phyloP scores from a whole-genome alignment of 129 eudicot genomes.

The Kitagawia praeruptora region DNA sequence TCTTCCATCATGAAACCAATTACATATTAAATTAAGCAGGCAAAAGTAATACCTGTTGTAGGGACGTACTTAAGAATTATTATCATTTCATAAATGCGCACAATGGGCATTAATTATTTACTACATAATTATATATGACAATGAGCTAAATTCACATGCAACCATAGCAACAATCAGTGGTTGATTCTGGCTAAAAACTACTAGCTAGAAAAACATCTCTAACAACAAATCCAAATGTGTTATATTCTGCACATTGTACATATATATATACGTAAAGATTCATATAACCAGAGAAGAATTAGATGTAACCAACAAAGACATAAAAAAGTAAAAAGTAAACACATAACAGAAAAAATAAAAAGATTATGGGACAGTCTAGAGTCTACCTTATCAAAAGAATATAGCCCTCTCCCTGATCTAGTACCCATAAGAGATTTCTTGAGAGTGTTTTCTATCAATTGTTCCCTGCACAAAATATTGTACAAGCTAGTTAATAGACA shows the following conservation, averaged over 20 bases:
- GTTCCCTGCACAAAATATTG: slow-evolving; percentile 28
- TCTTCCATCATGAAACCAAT: neutral
- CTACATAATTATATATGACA: neutral
- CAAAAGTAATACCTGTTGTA: neutral
- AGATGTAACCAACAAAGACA: neutral
- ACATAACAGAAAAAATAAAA: neutral
- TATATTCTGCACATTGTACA: too few species aligned
- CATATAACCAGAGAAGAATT: neutral
- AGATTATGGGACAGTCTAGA: too few species aligned
- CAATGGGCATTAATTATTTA: neutral
- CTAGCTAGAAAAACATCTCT: neutral
- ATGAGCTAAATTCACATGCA: neutral
- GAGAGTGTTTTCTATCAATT: slow-evolving; percentile 24
- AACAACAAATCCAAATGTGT: neutral
- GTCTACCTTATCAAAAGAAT: slow-evolving; percentile 85
- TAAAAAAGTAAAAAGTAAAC: neutral
- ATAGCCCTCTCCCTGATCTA: slow-evolving; percentile 37
- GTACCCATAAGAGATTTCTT: slow-evolving; percentile 20
- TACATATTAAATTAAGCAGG: too few species aligned
- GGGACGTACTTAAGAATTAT: neutral
- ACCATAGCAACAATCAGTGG: neutral
- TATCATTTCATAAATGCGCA: neutral
- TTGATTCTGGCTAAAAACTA: neutral
- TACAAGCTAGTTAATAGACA: slow-evolving; percentile 15
- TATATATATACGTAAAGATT: too few species aligned